Evolutionary conservation across 2,329 filamentous ascomycete genomes (phyloP), one percentile per base, ranked within the genome.

Genomic region (Monilinia laxa): DNA sequence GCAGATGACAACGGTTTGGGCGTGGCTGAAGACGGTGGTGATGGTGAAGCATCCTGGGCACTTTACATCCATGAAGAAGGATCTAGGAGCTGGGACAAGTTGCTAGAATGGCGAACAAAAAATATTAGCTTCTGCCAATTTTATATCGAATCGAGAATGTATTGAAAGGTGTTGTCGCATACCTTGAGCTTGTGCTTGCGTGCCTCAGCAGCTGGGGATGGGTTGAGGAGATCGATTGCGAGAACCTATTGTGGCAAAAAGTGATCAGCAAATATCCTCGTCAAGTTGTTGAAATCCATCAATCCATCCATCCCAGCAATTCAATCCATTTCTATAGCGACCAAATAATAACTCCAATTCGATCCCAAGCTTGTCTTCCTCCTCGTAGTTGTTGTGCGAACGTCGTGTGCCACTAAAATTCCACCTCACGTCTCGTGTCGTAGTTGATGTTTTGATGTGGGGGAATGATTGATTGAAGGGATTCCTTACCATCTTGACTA

Each of bases 61-160:
- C 91, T 99, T 99, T 87, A 99, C 95, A 82, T 99, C 95, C 95
- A 99, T 99, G 92, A 99, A 99, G 91, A 98, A 99, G 76, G 94
- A 98, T 82, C 95, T 92, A 79, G 95, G 95, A 75, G 88, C 90
- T 78, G 95, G 95, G 81, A 99, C 95, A 78, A 99, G 91, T 76
- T 87, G 93, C 93, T 96, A 75, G 65, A 55, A 40, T 53, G 38
- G 31, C 66, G 65, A 64, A 65, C 3, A 60, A 58, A 58, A 49
- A 63, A 23, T 14, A 63, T 68, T 55, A 68, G 65, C 55, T 58
- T 54, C 28, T 64, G 28, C 45, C 40, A 52, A 57, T 57, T 56
- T 59, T 6, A 2, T 18, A 53, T 23, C 45, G 25, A n/a, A 20
- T 45, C 52, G 45, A 54, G 40, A 49, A 58, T 65, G 9, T 31